phyloP scores from a whole-genome alignment of 2,329 filamentous ascomycete genomes.

The Sporothrix variecibatus region DNA sequence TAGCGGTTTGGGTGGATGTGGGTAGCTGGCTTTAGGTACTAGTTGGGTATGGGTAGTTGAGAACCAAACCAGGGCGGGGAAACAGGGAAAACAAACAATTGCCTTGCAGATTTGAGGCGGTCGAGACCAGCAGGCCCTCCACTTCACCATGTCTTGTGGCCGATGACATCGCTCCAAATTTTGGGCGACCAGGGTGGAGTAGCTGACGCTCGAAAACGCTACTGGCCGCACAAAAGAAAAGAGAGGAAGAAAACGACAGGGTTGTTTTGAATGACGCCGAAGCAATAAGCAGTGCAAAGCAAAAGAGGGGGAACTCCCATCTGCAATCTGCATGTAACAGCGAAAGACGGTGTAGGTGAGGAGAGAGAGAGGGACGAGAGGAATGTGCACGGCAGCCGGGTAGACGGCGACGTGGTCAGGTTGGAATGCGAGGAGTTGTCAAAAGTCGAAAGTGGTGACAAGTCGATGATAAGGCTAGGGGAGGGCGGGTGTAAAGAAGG shows the following conservation, averaged over 20 bases:
- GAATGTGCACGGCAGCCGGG: conserved; percentile 9
- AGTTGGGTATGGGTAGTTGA: neutral
- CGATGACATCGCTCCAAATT: conserved; percentile 18
- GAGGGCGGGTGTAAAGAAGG: neutral
- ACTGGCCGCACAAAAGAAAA: neutral
- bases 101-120: neutral
- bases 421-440: neutral
- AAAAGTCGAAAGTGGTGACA: neutral
- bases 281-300: neutral
- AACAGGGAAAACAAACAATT: conserved; percentile 17
- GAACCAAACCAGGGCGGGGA: neutral
- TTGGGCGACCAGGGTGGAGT: neutral
- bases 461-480: neutral
- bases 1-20: neutral
- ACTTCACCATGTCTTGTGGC: neutral
- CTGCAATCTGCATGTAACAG: neutral
- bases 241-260: neutral
- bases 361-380: neutral
- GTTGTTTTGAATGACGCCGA: conserved; percentile 7
- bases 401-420: neutral
- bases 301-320: neutral
- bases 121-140: neutral
- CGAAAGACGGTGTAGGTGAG: neutral
- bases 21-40: neutral
- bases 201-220: neutral